These are phyloP conservation scores for Osmanthus fragrans DNA, from an alignment of 257 asterid genomes.

Conservation along the genomic window DNA sequence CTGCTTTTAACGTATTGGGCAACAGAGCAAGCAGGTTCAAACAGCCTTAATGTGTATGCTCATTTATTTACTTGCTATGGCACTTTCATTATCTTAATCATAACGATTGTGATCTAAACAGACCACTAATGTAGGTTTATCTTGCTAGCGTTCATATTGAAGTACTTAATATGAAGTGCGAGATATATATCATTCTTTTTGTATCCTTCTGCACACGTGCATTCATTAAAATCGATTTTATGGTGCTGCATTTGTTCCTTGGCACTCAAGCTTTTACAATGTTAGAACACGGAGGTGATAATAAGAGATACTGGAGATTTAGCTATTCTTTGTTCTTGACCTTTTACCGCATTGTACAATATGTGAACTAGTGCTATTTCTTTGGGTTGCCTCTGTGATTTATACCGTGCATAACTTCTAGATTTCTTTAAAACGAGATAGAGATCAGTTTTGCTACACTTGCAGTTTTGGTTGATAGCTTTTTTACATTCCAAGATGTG, in stretches of 20 bases:
- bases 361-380: neutral
- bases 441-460: no score
- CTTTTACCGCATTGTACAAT: neutral
- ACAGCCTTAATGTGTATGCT: neutral
- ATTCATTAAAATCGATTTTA: neutral
- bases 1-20: neutral
- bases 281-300: neutral
- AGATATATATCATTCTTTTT: neutral
- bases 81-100: neutral
- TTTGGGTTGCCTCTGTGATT: neutral
- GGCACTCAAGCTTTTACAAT: neutral
- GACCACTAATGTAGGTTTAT: neutral
- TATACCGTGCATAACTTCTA: neutral
- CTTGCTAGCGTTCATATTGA: neutral
- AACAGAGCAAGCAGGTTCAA: neutral
- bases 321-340: neutral
- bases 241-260: neutral
- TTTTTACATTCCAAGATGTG: no score
- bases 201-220: neutral
- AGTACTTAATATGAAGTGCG: neutral
- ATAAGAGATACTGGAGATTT: neutral
- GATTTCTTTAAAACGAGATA: neutral
- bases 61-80: neutral
- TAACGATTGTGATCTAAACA: neutral
- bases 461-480: no score